Base-by-base conservation (phyloP, 192 early-diverging fungal genomes). In the Haplosporangium gracile region DNA sequence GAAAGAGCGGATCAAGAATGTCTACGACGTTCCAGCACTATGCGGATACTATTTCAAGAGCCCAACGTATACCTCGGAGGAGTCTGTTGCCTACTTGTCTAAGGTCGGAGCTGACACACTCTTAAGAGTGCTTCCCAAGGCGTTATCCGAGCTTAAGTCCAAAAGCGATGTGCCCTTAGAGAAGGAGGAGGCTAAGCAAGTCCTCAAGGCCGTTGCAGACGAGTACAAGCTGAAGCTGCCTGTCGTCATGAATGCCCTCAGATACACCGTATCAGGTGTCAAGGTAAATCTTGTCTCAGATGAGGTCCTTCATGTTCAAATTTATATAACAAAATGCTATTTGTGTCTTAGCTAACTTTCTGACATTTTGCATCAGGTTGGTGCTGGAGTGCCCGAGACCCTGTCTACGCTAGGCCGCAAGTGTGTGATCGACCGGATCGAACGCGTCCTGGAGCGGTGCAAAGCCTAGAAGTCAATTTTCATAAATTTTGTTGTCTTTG, bases 241-340 rank as follows among this genome's bases (percentile, higher is more conserved):
- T 29, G 90, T 91, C 13, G 90, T 92, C 5, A 92, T 94, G 94
- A 92, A 93, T 82, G 90, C 91, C 32, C 85, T 95, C 39, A 83
- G 95, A 29, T 94, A 92, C 80, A 90, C 89, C 5, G 89, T 95
- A 3, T 95, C 95, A 9, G 95, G 94, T 22, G 88, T 90, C 24
- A 88, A 87, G 83, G 89, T 88, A 82, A 68, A 18, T 20, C 74
- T 69, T 2, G 18, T 18, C 49, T 40, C 72, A 22, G n/a, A 40
- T 22, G 18, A 40, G 5, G n/a, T 40, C 7, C 38, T 10, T 39
- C 38, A 26, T 9, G 38, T 11, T 9, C 8, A 5, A 26, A 18
- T 57, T 0, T 26, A 26, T 24, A 68, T 7, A 26, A 26, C 55
- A n/a, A 13, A 26, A 39, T 36, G 22, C 34, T 71, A 24, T 15